A percentile compares a stretch with the other conserved stretches of the same genome.
phyloP scores from a whole-genome alignment of 768 basidiomycete species.

The Infundibulicybe gibba region DNA sequence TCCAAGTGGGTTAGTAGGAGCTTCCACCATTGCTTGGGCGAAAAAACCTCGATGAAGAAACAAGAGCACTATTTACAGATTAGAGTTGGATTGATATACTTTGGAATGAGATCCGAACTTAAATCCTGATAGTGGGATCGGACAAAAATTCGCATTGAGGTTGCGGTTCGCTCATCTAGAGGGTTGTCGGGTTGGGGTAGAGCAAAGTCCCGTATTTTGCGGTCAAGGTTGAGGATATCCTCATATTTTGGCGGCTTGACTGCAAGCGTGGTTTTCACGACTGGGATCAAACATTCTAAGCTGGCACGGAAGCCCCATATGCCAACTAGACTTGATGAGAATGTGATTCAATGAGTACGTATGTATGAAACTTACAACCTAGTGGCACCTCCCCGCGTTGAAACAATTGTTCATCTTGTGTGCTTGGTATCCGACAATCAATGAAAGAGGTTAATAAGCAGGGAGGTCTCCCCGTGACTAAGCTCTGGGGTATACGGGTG shows the following conservation, averaged over 20 bases:
- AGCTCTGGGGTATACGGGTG: constrained; percentile 24
- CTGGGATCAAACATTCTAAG: constrained; percentile 36
- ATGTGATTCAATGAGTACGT: background rate
- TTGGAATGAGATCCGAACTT: constrained; percentile 24
- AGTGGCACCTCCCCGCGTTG: constrained; percentile 37
- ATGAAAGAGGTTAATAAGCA: constrained; percentile 36
- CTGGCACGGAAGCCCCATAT: constrained; percentile 42
- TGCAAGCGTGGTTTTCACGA: constrained; percentile 35
- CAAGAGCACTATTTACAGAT: constrained; percentile 37
- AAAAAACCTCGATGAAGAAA: constrained; percentile 57
- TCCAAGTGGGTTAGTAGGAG: constrained; percentile 41
- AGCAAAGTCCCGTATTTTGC: constrained; percentile 38
- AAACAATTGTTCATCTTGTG: constrained; percentile 41
- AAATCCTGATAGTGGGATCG: constrained; percentile 43
- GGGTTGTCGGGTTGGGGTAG: constrained; percentile 17
- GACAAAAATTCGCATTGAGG: constrained; percentile 37
- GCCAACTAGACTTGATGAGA: constrained; percentile 30
- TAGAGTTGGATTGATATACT: constrained; percentile 5
- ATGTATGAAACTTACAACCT: constrained; percentile 33
- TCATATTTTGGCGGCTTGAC: constrained; percentile 43
- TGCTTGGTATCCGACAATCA: constrained; percentile 42
- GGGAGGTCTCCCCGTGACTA: constrained; percentile 47
- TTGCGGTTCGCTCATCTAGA: constrained; percentile 27
- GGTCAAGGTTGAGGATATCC: constrained; percentile 44
- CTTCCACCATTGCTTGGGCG: constrained; percentile 48